These are phyloP conservation scores for Inga leiocalycina DNA, from an alignment of 306 rosid species.

Conservation along the genomic window DNA sequence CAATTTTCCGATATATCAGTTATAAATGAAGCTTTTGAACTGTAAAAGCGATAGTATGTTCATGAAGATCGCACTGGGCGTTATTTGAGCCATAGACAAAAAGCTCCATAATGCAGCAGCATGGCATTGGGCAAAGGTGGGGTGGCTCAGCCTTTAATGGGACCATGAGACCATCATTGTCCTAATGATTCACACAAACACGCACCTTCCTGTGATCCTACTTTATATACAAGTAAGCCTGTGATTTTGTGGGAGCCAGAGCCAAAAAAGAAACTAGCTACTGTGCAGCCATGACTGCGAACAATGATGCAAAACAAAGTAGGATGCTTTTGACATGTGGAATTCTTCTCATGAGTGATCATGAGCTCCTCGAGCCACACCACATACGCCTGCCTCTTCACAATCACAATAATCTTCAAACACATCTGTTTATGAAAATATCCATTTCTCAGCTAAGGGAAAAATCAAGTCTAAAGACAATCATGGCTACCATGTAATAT, in stretches of 20 bases:
- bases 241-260: not conserved
- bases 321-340: constrained; percentile 42
- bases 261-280: not conserved
- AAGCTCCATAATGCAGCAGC: constrained; percentile 10
- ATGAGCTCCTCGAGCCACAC: not conserved
- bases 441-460: not conserved
- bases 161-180: constrained; percentile 36
- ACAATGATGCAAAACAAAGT: constrained; percentile 42
- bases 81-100: constrained; percentile 32
- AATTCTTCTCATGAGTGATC: not conserved
- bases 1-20: not conserved
- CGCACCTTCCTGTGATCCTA: constrained; percentile 34
- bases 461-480: no score
- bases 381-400: not conserved
- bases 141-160: constrained; percentile 34
- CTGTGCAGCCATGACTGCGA: constrained; percentile 29
- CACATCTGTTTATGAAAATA: not conserved
- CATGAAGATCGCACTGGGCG: constrained; percentile 30
- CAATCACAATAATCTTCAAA: not conserved
- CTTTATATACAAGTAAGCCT: constrained; percentile 10
- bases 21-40: not conserved
- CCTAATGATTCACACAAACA: constrained; percentile 43
- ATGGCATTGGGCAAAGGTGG: not conserved
- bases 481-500: no score
- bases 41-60: not conserved